Evolutionary conservation across 352 stramenopile genomes (phyloP).

Genomic region (Phytophthora colocasiae): DNA sequence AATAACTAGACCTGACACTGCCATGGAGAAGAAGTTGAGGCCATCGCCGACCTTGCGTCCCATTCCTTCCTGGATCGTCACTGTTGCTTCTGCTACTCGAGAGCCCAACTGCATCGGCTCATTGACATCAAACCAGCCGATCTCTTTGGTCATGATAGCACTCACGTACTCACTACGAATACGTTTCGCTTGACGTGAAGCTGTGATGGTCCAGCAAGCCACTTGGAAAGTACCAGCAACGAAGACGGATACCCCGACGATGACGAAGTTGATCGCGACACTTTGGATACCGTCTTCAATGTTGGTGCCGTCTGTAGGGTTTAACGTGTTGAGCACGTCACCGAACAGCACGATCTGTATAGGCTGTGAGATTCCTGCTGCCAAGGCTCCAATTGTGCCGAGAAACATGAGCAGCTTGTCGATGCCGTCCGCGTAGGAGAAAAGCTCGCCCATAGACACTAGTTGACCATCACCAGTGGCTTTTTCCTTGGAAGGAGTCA

Average conservation of each 20-base stretch:
- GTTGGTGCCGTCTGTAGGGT: conserved; percentile 38
- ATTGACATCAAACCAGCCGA: conserved; percentile 77
- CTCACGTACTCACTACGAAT: conserved; percentile 63
- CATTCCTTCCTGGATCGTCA: conserved; percentile 73
- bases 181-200: conserved; percentile 65
- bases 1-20: conserved; percentile 65
- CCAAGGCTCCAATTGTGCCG: conserved; percentile 51
- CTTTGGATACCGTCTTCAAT: conserved; percentile 41
- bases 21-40: conserved; percentile 70
- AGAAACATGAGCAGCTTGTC: conserved; percentile 68
- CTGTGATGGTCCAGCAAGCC: conserved; percentile 67
- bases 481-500: conserved; percentile 22
- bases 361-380: conserved; percentile 57
- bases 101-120: conserved; percentile 65
- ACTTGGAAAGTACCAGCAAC: conserved; percentile 62
- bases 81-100: conserved; percentile 56
- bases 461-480: conserved; percentile 36
- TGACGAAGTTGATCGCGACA: conserved; percentile 66
- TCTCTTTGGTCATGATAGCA: conserved; percentile 68
- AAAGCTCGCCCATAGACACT: conserved; percentile 54
- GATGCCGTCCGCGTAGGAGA: conserved; percentile 60
- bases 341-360: conserved; percentile 80
- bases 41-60: conserved; percentile 64
- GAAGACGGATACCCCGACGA: conserved; percentile 60
- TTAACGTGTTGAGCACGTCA: conserved; percentile 78